These are phyloP conservation scores for Curvularia lunata DNA, from an alignment of 2,329 filamentous ascomycete genomes.

Conservation along the genomic window DNA sequence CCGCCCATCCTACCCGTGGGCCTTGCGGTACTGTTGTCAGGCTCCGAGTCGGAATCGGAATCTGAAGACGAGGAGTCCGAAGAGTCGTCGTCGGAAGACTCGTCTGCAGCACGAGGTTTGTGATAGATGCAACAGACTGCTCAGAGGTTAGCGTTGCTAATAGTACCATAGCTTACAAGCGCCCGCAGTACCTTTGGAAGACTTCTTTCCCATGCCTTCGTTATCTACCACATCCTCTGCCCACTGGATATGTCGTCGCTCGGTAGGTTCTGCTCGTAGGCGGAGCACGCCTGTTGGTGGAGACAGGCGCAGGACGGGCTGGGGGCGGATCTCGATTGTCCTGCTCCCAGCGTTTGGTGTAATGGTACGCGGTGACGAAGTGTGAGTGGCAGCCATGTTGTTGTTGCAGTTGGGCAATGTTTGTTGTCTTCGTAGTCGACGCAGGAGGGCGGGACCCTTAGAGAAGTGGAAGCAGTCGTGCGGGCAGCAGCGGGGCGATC, in stretches of 20 bases:
- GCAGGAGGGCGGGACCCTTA: conserved; percentile 66
- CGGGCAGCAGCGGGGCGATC: conserved; percentile 18
- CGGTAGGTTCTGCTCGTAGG: conserved; percentile 51
- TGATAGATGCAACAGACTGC: conserved; percentile 99
- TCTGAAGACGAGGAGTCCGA: conserved; percentile 62
- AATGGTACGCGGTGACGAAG: conserved; percentile 27
- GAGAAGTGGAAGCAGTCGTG: conserved; percentile 15
- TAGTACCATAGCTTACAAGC: neutral
- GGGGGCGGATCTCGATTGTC: conserved; percentile 35
- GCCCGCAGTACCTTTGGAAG: conserved; percentile 76
- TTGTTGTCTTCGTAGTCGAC: conserved; percentile 63
- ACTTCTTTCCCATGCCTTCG: conserved; percentile 91
- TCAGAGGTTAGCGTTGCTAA: neutral
- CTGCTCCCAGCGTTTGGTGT: conserved; percentile 31
- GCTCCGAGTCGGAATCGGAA: conserved; percentile 61
- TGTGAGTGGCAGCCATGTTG: conserved; percentile 32
- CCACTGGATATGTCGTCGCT: conserved; percentile 79
- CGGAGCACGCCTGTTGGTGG: conserved; percentile 47
- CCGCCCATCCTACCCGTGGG: conserved; percentile 42
- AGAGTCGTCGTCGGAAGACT: conserved; percentile 75
- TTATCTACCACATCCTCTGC: conserved; percentile 94
- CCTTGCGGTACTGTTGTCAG: conserved; percentile 57
- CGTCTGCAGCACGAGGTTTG: conserved; percentile 70
- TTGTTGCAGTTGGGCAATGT: conserved; percentile 6
- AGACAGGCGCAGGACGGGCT: conserved; percentile 43